Base-by-base conservation (phyloP, 306 rosid species). In the Canavalia gladiata region DNA sequence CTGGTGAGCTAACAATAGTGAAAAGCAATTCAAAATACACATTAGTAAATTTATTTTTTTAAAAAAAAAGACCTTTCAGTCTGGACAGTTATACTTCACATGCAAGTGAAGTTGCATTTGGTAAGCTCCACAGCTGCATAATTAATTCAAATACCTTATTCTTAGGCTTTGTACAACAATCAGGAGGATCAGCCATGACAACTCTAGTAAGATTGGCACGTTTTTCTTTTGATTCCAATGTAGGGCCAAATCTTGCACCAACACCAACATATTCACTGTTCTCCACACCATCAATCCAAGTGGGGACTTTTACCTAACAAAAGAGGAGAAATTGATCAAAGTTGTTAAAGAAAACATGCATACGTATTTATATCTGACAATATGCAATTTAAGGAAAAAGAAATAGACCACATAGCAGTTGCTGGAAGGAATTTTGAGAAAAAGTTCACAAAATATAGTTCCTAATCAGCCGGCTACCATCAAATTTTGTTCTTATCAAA, bases 171-270 rank as follows among this genome's bases (percentile, higher is more conserved):
- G 81, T 81, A 83, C 99, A 95, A 84, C 92, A 95, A 84, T 95
- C 99, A 77, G 99, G 98, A 77, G 99, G 99, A 75, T 95, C 97
- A 5, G 97, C 98, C 58, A 95, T 91, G 86, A 88, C 96, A 86
- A 95, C 98, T 90, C 83, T 87, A 31, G 97, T 90, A 84, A 68
- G 91, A 87, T 82, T 95, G 78, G 99, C 99, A 83, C 59, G 96
- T 81, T 87, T 95, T 84, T 93, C 97, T 89, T 93, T 89, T 0
- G 98, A 93, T 80, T 93, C 98, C 90, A 95, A 76, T 6, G 96
- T 89, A 8, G 87, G 90, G 70, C 99, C 99, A 80, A 95, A 95
- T 69, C 99, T 91, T 37, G 99, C 99, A 64, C 99, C 99, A 49
- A 95, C 93, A 52, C 99, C 99, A 83, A 92, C 99, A 87, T 89